Conservation (phyloP, 1,284 basidiomycete species). For the Athelia sp. region DNA sequence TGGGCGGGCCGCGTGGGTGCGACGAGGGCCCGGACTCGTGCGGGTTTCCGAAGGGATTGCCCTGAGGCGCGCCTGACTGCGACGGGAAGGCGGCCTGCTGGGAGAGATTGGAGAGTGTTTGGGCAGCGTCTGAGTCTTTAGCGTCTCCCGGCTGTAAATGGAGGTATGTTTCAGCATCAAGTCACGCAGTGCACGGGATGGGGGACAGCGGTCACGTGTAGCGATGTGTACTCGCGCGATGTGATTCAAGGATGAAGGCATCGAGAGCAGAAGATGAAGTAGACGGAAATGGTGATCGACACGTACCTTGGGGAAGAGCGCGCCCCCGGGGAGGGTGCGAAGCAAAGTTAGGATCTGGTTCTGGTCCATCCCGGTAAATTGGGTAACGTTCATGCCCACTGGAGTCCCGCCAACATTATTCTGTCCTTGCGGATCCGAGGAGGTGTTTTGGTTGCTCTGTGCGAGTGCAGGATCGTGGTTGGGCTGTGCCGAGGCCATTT, state of each 20-base stretch:
- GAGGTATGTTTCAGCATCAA: slow-evolving; percentile 9
- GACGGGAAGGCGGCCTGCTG: slow-evolving; percentile 3
- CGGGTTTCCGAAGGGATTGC: not conserved
- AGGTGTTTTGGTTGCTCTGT: too few relatives aligned
- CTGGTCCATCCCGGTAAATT: slow-evolving; percentile 28
- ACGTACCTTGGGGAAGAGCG: slow-evolving; percentile 39
- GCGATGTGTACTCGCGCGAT: not conserved
- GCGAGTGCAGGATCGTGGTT: not conserved
- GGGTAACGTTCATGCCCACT: not conserved
- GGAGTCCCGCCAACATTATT: too few relatives aligned
- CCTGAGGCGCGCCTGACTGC: slow-evolving; percentile 2
- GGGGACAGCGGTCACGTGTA: slow-evolving; percentile 8
- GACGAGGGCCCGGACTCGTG: slow-evolving; percentile 67
- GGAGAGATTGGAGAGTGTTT: slow-evolving; percentile 53
- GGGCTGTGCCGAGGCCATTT: not conserved
- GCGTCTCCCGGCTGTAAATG: slow-evolving; percentile 29
- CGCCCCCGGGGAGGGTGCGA: slow-evolving; percentile 35
- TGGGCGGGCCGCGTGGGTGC: slow-evolving; percentile 66
- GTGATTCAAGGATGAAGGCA: slow-evolving; percentile 4
- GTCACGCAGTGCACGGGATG: slow-evolving; percentile 5
- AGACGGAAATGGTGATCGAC: slow-evolving; percentile 8
- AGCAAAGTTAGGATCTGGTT: slow-evolving; percentile 48
- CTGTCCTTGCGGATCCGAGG: too few relatives aligned
- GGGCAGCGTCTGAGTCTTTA: slow-evolving; percentile 60
- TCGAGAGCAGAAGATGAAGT: slow-evolving; percentile 6